A percentile compares a stretch with the other conserved stretches of the same genome.
phyloP scores from a whole-genome alignment of 2,329 filamentous ascomycete genomes.

The Colletotrichum sp. region DNA sequence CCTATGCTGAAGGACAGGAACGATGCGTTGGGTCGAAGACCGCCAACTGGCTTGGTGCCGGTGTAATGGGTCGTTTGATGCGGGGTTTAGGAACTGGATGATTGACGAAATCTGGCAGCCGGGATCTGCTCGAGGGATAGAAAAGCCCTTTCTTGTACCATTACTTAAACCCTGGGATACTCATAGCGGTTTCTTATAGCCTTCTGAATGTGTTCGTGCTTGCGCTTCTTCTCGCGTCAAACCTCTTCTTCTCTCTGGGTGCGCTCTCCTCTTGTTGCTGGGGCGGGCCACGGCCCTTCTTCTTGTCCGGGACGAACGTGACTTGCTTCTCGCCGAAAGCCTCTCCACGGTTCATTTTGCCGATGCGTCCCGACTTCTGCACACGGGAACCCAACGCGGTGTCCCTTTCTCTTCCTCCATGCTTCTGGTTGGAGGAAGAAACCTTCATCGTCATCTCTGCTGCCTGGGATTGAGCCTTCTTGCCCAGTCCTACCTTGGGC shows the following conservation, averaged over 20 bases:
- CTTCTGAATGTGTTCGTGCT: constrained; percentile 77
- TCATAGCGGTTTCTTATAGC: constrained; percentile 49
- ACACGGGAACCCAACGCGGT: constrained; percentile 61
- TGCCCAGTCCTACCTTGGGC: constrained; percentile 10
- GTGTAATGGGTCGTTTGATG: constrained; percentile 1
- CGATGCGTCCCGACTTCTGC: constrained; percentile 53
- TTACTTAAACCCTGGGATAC: constrained; percentile 23
- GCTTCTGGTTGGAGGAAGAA: constrained; percentile 69
- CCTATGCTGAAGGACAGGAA: not conserved
- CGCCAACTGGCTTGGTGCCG: constrained; percentile 19
- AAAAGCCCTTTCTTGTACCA: constrained; percentile 14
- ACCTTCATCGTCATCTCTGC: constrained; percentile 67
- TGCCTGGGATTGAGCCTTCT: constrained; percentile 1
- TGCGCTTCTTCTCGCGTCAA: constrained; percentile 68
- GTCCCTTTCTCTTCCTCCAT: constrained; percentile 59
- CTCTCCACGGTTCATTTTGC: constrained; percentile 51
- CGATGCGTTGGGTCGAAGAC: not conserved
- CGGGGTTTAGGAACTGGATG: not conserved
- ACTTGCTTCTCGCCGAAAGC: constrained; percentile 70
- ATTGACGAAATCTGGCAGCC: not conserved
- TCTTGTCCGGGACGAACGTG: constrained; percentile 73
- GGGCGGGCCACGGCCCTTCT: constrained; percentile 33
- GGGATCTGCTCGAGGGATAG: constrained; percentile 4
- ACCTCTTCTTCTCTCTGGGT: constrained; percentile 37
- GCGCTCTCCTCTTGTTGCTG: constrained; percentile 29